phyloP scores from a whole-genome alignment of 2,329 filamentous ascomycete species.

The Diplodia corticola region DNA sequence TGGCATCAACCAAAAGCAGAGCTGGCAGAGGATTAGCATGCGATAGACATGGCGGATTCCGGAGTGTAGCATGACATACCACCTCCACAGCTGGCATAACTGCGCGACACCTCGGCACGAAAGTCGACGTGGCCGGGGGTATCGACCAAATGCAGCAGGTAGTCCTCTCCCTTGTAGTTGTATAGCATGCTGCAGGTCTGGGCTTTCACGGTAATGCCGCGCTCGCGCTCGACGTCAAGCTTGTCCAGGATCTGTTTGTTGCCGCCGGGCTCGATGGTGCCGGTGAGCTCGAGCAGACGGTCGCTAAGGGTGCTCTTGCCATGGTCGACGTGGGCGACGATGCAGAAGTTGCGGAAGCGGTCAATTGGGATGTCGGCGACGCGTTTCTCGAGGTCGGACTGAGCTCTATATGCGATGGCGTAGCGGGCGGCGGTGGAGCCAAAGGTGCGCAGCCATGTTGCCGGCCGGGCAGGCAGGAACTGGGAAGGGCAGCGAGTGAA shows the following conservation, averaged over 20 bases:
- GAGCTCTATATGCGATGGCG: constrained; percentile 42
- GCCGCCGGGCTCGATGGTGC: constrained; percentile 79
- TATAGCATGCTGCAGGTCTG: constrained; percentile 99
- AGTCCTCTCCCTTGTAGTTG: constrained; percentile 80
- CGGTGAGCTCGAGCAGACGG: constrained; percentile 87
- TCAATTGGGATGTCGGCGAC: constrained; percentile 76
- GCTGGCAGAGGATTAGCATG: constrained; percentile 49
- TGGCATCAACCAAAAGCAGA: constrained; percentile 88
- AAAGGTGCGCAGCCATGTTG: constrained; percentile 27
- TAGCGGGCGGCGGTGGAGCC: constrained; percentile 31
- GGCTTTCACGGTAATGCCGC: constrained; percentile 97
- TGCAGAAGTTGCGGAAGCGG: constrained; percentile 92
- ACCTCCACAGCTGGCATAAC: constrained; percentile 93
- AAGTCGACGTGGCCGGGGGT: constrained; percentile 98
- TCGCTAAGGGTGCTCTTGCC: constrained; percentile 96
- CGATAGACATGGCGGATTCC: background rate
- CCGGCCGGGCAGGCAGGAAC: constrained; percentile 24
- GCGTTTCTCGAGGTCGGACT: constrained; percentile 59
- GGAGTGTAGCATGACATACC: constrained; percentile 25
- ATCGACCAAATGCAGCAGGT: constrained; percentile 91
- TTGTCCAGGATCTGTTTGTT: constrained; percentile 98
- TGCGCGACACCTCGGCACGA: constrained; percentile 89
- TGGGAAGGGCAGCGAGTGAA: constrained; percentile 28
- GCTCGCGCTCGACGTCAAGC: constrained; percentile 91
- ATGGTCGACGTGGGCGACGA: constrained; percentile 98